Evolutionary conservation across 2,329 filamentous ascomycete genomes (phyloP), one percentile per base, ranked within the genome.

Genomic region (Exophiala dermatitidis): DNA sequence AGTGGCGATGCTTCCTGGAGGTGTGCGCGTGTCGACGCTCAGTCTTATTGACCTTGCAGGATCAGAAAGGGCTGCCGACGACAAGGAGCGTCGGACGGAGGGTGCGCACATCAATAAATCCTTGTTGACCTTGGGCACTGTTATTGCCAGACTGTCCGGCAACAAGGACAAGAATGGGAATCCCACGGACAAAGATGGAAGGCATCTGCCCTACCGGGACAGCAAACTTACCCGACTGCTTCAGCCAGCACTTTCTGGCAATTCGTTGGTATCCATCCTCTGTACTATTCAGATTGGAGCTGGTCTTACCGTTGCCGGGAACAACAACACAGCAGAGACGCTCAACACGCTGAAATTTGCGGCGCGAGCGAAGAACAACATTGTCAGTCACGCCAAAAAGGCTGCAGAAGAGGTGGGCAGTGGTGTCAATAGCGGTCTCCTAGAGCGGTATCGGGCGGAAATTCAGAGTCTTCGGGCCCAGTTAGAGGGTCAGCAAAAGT

Each of bases 81-180:
- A 85, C 50, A 98, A 97, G 68, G 93, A 97, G 72, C 82, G 93
- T 49, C 81, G 93, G 43, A 88, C 89, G 10, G 93, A 98, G 71
- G 93, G 93, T 59, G 91, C 91, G 8, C 93, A 98, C 68, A 98
- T 98, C 73, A 98, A 98, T 76, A 97, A 97, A 74, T 96, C 90
- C 69, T 73, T 98, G 65, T 81, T 98, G 54, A 98, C 93, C 0
- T 76, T 98, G 2, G 93, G 93, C 48, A 98, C 89, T 1, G 93
- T 98, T 64, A 96, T 98, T 67, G 87, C 88, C 7, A 86, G 87
- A 59, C 76, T 98, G n/a, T 94, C 91, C 1, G 88, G 89, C 51
- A 82, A 85, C 65, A 95, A 94, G 66, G 88, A 95, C 40, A 91
- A 90, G 69, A 79, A 86, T 53, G 80, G 79, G 48, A 87, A 85